phyloP scores from a whole-genome alignment of 2,329 filamentous ascomycete genomes.

The Fusarium pseudonygamai region DNA sequence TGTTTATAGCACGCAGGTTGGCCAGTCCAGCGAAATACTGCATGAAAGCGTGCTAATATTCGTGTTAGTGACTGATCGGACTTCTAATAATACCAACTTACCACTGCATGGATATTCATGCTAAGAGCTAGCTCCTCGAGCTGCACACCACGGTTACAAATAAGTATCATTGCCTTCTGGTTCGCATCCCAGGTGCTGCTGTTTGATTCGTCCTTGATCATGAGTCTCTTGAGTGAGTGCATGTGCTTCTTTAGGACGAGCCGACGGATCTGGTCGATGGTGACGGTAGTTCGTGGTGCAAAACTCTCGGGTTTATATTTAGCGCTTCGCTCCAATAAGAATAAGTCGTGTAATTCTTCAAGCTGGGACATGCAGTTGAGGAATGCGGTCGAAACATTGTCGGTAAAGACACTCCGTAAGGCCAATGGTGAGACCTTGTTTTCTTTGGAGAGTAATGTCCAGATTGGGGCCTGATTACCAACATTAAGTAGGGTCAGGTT shows the following conservation, averaged over 20 bases:
- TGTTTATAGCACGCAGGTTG: slow-evolving; percentile 64
- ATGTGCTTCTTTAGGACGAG: slow-evolving; percentile 68
- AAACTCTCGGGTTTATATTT: slow-evolving; percentile 65
- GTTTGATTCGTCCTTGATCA: slow-evolving; percentile 66
- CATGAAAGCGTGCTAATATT: slow-evolving; percentile 63
- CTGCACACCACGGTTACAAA: slow-evolving; percentile 59
- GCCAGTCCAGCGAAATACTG: slow-evolving; percentile 60
- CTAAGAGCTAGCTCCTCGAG: slow-evolving; percentile 66
- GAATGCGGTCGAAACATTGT: slow-evolving; percentile 67
- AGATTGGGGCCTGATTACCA: slow-evolving; percentile 68
- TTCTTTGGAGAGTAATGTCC: slow-evolving; percentile 64
- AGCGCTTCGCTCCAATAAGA: slow-evolving; percentile 63
- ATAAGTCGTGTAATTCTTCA: slow-evolving; percentile 64
- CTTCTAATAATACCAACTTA: slow-evolving; percentile 49
- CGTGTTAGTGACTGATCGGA: slow-evolving; percentile 11
- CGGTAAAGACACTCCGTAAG: slow-evolving; percentile 68
- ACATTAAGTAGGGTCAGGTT: slow-evolving; percentile 71
- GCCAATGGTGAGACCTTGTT: slow-evolving; percentile 62
- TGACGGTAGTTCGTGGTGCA: slow-evolving; percentile 59
- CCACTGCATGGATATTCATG: slow-evolving; percentile 63
- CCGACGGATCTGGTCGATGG: slow-evolving; percentile 67
- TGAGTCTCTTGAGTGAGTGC: slow-evolving; percentile 61
- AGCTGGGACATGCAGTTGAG: slow-evolving; percentile 64
- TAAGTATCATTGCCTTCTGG: slow-evolving; percentile 62
- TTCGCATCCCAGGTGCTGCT: slow-evolving; percentile 66